Evolutionary conservation across 371 early-diverging fungal species (phyloP).

Genomic region (Saksenaea oblongispora): DNA sequence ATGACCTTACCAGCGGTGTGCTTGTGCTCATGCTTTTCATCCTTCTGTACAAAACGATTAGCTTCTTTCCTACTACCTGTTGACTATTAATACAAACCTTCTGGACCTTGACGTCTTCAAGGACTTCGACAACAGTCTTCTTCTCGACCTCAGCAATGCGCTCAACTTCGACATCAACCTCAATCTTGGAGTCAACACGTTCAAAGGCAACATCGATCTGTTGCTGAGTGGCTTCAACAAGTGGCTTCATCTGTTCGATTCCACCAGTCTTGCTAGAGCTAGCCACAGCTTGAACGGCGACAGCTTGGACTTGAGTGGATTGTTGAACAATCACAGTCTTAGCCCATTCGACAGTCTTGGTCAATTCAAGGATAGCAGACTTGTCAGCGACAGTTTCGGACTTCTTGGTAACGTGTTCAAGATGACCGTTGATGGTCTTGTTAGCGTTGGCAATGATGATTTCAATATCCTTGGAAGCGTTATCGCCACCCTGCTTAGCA

Average conservation of each 20-base stretch:
- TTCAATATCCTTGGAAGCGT: constrained; percentile 30
- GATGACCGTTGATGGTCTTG: constrained; percentile 5
- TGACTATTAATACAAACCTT: too few relatives aligned
- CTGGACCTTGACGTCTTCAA: too few relatives aligned
- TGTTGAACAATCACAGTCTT: constrained; percentile 10
- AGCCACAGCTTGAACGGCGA: constrained; percentile 10
- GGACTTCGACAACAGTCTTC: too few relatives aligned
- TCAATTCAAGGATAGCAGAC: too few relatives aligned
- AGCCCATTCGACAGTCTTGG: constrained; percentile 12
- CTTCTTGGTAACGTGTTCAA: neutral
- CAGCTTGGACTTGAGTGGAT: constrained; percentile 10
- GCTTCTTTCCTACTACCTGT: constrained; percentile 10
- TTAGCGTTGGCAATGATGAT: constrained; percentile 28
- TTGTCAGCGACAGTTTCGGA: too few relatives aligned
- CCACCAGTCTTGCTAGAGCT: neutral
- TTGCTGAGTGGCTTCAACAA: constrained; percentile 7
- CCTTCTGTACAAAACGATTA: constrained; percentile 9
- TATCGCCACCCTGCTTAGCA: constrained; percentile 34
- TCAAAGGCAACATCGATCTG: constrained; percentile 7
- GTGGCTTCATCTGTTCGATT: neutral
- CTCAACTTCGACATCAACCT: too few relatives aligned
- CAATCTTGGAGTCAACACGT: too few relatives aligned
- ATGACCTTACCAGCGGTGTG: neutral
- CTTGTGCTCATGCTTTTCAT: constrained; percentile 6
- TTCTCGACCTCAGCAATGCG: too few relatives aligned